Evolutionary conservation across 371 early-diverging fungal genomes (phyloP), one percentile per base, ranked within the genome.

Genomic region (Phascolomyces articulosus): DNA sequence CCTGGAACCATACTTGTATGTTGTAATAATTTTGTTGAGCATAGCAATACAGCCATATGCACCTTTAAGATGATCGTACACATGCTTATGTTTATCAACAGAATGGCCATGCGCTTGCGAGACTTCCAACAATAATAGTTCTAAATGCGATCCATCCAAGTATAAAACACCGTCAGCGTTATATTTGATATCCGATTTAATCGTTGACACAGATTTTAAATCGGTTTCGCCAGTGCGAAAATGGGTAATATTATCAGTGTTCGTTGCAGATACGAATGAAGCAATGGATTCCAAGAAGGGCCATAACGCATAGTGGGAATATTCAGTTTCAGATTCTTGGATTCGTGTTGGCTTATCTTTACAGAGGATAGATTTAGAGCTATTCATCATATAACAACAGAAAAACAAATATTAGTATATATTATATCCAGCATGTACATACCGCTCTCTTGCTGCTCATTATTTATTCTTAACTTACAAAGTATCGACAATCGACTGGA

Each of bases 231-330:
- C 57, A 27, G 55, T 34, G 34, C 34, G 34, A 34, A 34, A 34
- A 2, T 34, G 11, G 11, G 34, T 34, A 34, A 34, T 34, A 34
- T 34, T 34, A 34, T 34, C 34, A 34, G 34, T 34, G 34, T 34
- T 34, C 44, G 18, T 31, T 55, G 40, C 51, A 62, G 62, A 28
- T 49, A 34, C 62, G 49, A 21, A 13, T 53, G 2, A 62, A 26
- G 38, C 41, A 53, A 18, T 28, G 26, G 34, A 26, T 27, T 34
- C 26, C 9, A 63, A 26, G 15, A 63, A 47, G 20, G 55, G 38
- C 63, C 44, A 63, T 40, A 63, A 28, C 18, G 56, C 63, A 24
- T 55, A 55, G n/a, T 55, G 47, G 31, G 56, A 63, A 38, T 63
- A 63, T 38, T 55, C n/a, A 4, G 44, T 44, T 40, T 63, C 63